These are phyloP conservation scores for Metarhizium brunneum DNA, from an alignment of 2,329 filamentous ascomycete genomes.

Conservation along the genomic window DNA sequence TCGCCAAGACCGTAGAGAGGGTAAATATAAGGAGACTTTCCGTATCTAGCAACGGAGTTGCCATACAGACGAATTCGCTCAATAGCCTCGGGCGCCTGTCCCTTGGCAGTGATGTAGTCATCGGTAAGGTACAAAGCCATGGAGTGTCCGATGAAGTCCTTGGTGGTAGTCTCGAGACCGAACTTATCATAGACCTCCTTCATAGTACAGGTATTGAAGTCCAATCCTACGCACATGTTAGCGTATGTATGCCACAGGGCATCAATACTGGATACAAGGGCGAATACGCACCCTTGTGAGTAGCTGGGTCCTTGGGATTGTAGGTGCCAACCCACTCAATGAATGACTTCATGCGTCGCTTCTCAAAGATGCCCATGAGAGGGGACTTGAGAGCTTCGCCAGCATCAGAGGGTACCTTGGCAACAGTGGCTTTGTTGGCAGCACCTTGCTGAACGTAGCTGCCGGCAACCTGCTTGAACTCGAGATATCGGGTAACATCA, in stretches of 20 bases:
- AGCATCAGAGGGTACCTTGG: constrained; percentile 93
- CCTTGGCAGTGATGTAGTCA: constrained; percentile 67
- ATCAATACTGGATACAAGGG: neutral
- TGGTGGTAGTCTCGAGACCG: constrained; percentile 76
- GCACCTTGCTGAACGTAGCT: constrained; percentile 90
- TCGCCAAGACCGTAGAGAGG: constrained; percentile 95
- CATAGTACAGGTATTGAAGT: constrained; percentile 75
- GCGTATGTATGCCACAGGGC: neutral
- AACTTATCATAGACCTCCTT: constrained; percentile 99
- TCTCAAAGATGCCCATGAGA: constrained; percentile 96
- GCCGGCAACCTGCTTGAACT: constrained; percentile 91
- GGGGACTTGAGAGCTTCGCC: constrained; percentile 84
- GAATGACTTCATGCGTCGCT: constrained; percentile 93
- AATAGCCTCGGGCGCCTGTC: constrained; percentile 74
- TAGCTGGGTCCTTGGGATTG: constrained; percentile 68
- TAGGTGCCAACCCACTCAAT: constrained; percentile 91
- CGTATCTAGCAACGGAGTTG: constrained; percentile 94
- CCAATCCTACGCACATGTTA: constrained; percentile 51
- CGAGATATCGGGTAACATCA: constrained; percentile 79
- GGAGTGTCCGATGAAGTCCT: constrained; percentile 94
- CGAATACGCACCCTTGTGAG: constrained; percentile 69
- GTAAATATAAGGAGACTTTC: constrained; percentile 99
- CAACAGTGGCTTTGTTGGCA: constrained; percentile 77
- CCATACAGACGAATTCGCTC: constrained; percentile 92
- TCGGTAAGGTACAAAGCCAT: constrained; percentile 96